phyloP scores from a whole-genome alignment of 2,329 filamentous ascomycete genomes.

The Xylaria sp. region DNA sequence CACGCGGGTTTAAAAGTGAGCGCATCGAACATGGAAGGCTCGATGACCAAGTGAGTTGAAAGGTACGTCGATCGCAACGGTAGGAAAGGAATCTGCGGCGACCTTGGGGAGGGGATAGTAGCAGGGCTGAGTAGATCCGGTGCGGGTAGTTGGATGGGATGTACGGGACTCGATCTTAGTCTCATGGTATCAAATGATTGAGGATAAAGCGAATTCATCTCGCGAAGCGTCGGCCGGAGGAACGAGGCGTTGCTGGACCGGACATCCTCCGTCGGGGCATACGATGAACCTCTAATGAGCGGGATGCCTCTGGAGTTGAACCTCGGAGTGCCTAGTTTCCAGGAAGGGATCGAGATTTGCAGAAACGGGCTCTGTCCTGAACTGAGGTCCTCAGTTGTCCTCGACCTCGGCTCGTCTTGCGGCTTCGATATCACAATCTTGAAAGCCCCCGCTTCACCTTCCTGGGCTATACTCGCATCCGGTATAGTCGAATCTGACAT shows the following conservation, averaged over 20 bases:
- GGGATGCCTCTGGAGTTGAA: slow-evolving; percentile 79
- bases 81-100: slow-evolving; percentile 45
- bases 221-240: slow-evolving; percentile 41
- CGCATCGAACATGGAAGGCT: slow-evolving; percentile 79
- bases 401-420: slow-evolving; percentile 60
- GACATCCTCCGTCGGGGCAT: slow-evolving; percentile 74
- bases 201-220: slow-evolving; percentile 36
- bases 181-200: slow-evolving; percentile 39
- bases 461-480: slow-evolving; percentile 58
- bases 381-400: slow-evolving; percentile 62
- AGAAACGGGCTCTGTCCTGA: slow-evolving; percentile 56
- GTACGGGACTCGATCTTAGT: slow-evolving; percentile 43
- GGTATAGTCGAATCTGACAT: slow-evolving; percentile 78
- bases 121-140: slow-evolving; percentile 32
- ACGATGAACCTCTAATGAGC: slow-evolving; percentile 78
- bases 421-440: slow-evolving; percentile 81
- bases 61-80: slow-evolving; percentile 50
- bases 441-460: slow-evolving; percentile 68
- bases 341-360: slow-evolving; percentile 79
- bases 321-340: slow-evolving; percentile 78
- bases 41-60: slow-evolving; percentile 56
- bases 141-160: slow-evolving; percentile 38
- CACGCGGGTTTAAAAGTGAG: slow-evolving; percentile 77
- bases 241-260: slow-evolving; percentile 63
- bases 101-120: slow-evolving; percentile 42